These are phyloP conservation scores for Botrytis byssoidea DNA, from an alignment of 2,329 filamentous ascomycete genomes.

Conservation along the genomic window DNA sequence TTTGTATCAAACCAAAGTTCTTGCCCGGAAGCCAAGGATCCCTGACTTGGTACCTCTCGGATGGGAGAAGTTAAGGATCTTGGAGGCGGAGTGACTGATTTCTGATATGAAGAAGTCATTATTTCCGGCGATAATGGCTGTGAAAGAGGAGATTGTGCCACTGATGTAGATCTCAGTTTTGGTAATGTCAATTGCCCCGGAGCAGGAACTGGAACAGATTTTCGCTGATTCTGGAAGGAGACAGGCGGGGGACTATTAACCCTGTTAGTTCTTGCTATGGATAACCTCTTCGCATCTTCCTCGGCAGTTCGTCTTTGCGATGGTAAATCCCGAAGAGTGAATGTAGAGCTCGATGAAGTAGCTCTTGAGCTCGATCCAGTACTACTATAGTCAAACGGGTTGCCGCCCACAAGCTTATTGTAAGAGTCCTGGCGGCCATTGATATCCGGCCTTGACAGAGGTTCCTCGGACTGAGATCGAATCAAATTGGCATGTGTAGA, in stretches of 20 bases:
- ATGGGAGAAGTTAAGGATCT: neutral
- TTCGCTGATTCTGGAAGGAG: conserved; percentile 26
- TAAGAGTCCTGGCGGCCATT: conserved; percentile 14
- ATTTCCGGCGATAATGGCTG: neutral
- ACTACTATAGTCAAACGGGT: conserved; percentile 2
- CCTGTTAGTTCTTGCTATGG: conserved; percentile 14
- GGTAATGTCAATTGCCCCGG: neutral
- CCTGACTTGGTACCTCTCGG: conserved; percentile 3
- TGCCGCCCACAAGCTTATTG: conserved; percentile 6
- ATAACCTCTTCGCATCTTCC: conserved; percentile 17
- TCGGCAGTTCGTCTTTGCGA: conserved; percentile 16
- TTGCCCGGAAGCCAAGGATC: neutral
- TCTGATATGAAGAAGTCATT: neutral
- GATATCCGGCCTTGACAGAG: neutral
- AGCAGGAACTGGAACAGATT: conserved; percentile 1
- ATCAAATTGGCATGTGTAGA: conserved; percentile 16
- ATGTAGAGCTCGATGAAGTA: conserved; percentile 15
- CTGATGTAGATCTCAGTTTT: neutral
- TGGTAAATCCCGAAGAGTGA: conserved; percentile 22
- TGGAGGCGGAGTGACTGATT: neutral
- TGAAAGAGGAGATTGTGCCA: neutral
- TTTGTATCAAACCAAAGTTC: conserved; percentile 10
- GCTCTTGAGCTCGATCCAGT: conserved; percentile 8
- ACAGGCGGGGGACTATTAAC: conserved; percentile 18
- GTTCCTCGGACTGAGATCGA: neutral